Conservation (phyloP, 345 rosid genomes). For the Citrus sinensis region DVS_A1.0 CM039167.1:26680001-26680500, state of each 20-base stretch:
- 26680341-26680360: slow-evolving; percentile 6
- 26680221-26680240: slow-evolving; percentile 86
- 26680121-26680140: slow-evolving; percentile 81
- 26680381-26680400: slow-evolving; percentile 93
- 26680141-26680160: slow-evolving; percentile 78
- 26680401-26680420: slow-evolving; percentile 97
- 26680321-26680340: not conserved
- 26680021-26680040: not conserved
- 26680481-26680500: slow-evolving; percentile 95
- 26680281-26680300: slow-evolving; percentile 68
- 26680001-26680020: not conserved
- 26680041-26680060: not conserved
- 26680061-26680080: not conserved
- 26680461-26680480: slow-evolving; percentile 77
- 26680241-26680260: slow-evolving; percentile 84
- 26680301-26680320: not conserved
- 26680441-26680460: slow-evolving; percentile 79
- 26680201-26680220: slow-evolving; percentile 81
- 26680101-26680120: slow-evolving; percentile 55
- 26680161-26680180: slow-evolving; percentile 90
- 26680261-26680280: slow-evolving; percentile 97
- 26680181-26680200: slow-evolving; percentile 86
- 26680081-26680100: not conserved
- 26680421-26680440: slow-evolving; percentile 92
- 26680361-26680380: slow-evolving; percentile 76